A percentile compares a stretch with the other conserved stretches of the same genome.
phyloP scores from a whole-genome alignment of 1,139 yeast species.

The Hansenula lynferdii region DNA sequence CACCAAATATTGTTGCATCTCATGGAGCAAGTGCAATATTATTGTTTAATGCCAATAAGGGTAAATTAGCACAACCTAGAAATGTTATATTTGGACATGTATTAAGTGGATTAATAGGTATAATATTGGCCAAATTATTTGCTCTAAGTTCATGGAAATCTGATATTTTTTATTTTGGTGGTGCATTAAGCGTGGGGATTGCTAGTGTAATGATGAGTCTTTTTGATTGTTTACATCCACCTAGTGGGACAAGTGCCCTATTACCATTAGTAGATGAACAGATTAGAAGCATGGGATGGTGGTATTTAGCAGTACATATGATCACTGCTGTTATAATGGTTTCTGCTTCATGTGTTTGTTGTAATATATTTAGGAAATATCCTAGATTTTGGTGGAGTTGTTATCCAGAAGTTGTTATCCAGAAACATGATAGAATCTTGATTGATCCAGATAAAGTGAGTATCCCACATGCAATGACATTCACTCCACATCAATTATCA shows the following conservation, averaged over 20 bases:
- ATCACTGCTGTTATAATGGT: slow-evolving; percentile 47
- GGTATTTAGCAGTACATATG: slow-evolving; percentile 57
- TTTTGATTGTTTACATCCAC: slow-evolving; percentile 62
- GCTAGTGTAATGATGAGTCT: slow-evolving; percentile 55
- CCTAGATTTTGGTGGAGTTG: slow-evolving; percentile 71
- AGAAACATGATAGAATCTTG: no score
- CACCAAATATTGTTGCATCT: slow-evolving; percentile 54
- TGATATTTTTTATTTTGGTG: slow-evolving; percentile 53
- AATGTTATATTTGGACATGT: slow-evolving; percentile 56
- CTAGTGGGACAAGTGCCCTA: slow-evolving; percentile 70
- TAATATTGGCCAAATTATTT: slow-evolving; percentile 53
- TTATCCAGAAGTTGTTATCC: no score
- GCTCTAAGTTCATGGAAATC: slow-evolving; percentile 34
- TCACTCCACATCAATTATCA: no score
- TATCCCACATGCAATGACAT: no score
- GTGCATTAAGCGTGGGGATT: slow-evolving; percentile 55
- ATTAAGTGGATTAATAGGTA: slow-evolving; percentile 48
- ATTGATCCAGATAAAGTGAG: no score
- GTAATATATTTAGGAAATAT: slow-evolving; percentile 50
- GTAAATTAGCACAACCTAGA: slow-evolving; percentile 67
- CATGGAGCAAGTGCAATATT: slow-evolving; percentile 66
- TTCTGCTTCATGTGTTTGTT: slow-evolving; percentile 48
- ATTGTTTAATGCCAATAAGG: slow-evolving; percentile 49
- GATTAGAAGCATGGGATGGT: slow-evolving; percentile 57
- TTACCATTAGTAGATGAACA: slow-evolving; percentile 48